Evolutionary conservation across 805 yeast species (phyloP).

Genomic region (Kodamaea restingae): DNA sequence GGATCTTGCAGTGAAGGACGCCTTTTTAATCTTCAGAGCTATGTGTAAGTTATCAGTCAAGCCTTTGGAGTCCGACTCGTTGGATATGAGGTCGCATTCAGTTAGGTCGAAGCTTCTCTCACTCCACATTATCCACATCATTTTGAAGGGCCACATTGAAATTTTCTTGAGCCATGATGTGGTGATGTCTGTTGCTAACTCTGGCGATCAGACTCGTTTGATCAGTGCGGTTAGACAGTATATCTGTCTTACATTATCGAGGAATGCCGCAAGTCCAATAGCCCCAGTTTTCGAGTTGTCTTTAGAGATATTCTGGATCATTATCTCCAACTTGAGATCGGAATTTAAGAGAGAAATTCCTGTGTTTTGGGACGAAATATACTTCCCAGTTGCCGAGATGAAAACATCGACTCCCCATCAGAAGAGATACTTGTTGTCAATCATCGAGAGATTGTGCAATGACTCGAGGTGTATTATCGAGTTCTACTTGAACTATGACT

Average conservation of each 20-base stretch:
- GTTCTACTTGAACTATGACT: conserved; percentile 90
- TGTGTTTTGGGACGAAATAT: conserved; percentile 87
- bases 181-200: conserved; percentile 45
- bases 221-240: conserved; percentile 82
- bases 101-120: conserved; percentile 89
- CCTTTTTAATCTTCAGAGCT: conserved; percentile 87
- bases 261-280: conserved; percentile 88
- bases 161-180: conserved; percentile 63
- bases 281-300: conserved; percentile 91
- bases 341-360: conserved; percentile 93
- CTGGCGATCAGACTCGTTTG: conserved; percentile 55
- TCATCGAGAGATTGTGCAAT: conserved; percentile 76
- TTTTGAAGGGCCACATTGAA: conserved; percentile 79
- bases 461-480: conserved; percentile 92
- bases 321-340: conserved; percentile 75
- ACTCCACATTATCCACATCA: conserved; percentile 80
- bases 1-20: conserved; percentile 79
- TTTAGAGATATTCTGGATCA: conserved; percentile 88
- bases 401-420: conserved; percentile 90
- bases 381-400: conserved; percentile 91
- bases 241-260: conserved; percentile 72
- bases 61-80: conserved; percentile 66
- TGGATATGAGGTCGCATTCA: conserved; percentile 87
- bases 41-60: conserved; percentile 92
- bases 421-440: conserved; percentile 75